Base-by-base conservation (phyloP, 495 filamentous ascomycete genomes). In the Penicillium fimorum region DNA sequence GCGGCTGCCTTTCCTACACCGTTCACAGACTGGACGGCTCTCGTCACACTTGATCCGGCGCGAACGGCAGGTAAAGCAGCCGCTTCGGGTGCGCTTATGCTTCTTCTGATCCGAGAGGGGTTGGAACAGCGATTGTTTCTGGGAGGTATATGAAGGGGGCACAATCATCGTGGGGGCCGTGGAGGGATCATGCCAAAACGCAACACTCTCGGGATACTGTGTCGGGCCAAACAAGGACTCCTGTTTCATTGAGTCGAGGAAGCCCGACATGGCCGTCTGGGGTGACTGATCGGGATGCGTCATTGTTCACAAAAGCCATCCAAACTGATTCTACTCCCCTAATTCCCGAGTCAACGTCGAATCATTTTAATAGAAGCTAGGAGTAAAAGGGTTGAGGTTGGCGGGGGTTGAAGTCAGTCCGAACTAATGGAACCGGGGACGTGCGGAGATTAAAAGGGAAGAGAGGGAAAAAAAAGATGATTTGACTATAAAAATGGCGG, bases 41-140 rank as follows among this genome's bases (percentile, higher is more conserved):
- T 96, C 93, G 63, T 96, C 91, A 68, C 90, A 96, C 84, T 98
- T 98, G 53, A 98, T 91, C 60, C 94, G 81, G 44, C 94, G 82
- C 55, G 84, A 83, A 63, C 94, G 84, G 68, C 94, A 98, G 13
- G 94, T 98, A 71, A 88, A 96, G 74, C 94, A 98, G 33, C 94
- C 94, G 55, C 90, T 96, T 59, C 94, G 80, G 44, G 94, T 97
- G 57, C 94, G 86, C 47, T 92, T 88, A 65, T 97, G 93, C 69
- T 97, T 98, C 62, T 96, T 88, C 61, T 89, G 86, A 53, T 96
- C 92, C 17, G 69, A 50, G 40, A 65, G 50, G 30, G 69, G 62
- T 56, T 71, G 71, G 22, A 70, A 66, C 20, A 68, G 53, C 18
- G 66, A 65, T 40, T 73, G 43, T 30, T 32, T 64, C 59, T 72